Base-by-base conservation (phyloP, 148 eudicot species). In the Spergularia marina region DNA sequence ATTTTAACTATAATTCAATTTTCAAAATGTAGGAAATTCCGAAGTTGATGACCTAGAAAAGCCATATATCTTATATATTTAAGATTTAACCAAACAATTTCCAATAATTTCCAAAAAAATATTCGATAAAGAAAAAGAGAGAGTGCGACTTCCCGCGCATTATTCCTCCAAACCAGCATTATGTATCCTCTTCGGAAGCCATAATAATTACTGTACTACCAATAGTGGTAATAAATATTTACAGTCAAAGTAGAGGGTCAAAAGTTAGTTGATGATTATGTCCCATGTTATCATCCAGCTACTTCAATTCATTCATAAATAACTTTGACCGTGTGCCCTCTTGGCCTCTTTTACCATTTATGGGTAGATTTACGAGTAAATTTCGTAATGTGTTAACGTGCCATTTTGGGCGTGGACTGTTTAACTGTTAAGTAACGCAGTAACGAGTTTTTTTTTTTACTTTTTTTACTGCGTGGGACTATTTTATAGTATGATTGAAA, bases 241-340 rank as follows among this genome's bases (percentile, higher is more conserved):
- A 51, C 74, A 68, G 68, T 76, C 68, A 76, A 68, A 63, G n/a
- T 11, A 18, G 68, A 71, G n/a, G n/a, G 80, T 77, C 80, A 72
- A 78, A 72, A 64, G 76, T 44, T 25, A 13, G 18, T 9, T 63
- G 14, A 40, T 72, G 34, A 78, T 72, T 64, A 44, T 78, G 76
- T 78, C 72, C 40, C 62, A 10, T 62, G 18, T 49, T 56, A 2
- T 13, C 20, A 54, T 25, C 55, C 17, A 47, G 39, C 47, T 53
- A 59, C 36, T 30, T 30, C n/a, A n/a, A n/a, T n/a, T n/a, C 36
- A 10, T 18, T 53, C 6, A 62, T 51, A 4, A 76, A 57, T 2
- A 21, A 25, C 21, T 10, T 51, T 16, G 59, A 47, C n/a, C 57
- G 10, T 30, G 58, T 63, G 56, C 12, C 17, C 25, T 58, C 20